Percentiles rank a stretch among this genome's conserved stretches.
phyloP scores from a whole-genome alignment of 2,329 filamentous ascomycete species.

The Teratosphaeria pseudoeucalypti region DNA sequence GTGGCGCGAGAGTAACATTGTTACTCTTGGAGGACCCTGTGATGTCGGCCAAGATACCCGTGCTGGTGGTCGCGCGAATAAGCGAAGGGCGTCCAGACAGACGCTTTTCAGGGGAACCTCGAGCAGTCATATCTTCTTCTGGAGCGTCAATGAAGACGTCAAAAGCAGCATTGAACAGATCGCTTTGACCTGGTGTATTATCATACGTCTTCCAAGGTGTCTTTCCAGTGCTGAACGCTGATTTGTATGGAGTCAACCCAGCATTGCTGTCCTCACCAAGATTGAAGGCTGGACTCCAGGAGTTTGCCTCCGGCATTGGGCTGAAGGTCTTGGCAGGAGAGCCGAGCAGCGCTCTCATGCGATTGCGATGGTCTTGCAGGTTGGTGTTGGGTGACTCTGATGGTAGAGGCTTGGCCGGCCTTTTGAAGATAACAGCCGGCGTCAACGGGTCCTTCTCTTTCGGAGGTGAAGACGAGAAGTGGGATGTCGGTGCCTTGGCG shows the following conservation, averaged over 20 bases:
- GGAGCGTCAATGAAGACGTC: slow-evolving; percentile 47
- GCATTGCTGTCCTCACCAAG: slow-evolving; percentile 52
- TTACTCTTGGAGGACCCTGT: slow-evolving; percentile 45
- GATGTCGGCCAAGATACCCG: slow-evolving; percentile 52
- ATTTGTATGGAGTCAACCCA: slow-evolving; percentile 34
- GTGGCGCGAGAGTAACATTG: slow-evolving; percentile 23
- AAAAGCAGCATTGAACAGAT: slow-evolving; percentile 31
- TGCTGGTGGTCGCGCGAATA: slow-evolving; percentile 52
- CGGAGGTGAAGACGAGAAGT: slow-evolving; percentile 29
- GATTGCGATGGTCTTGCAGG: slow-evolving; percentile 74
- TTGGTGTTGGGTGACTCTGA: slow-evolving; percentile 92
- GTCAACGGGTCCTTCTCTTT: slow-evolving; percentile 54
- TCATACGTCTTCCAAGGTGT: slow-evolving; percentile 25
- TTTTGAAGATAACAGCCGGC: slow-evolving; percentile 72
- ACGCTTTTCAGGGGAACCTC: slow-evolving; percentile 59
- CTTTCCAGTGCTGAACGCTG: slow-evolving; percentile 20
- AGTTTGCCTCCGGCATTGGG: slow-evolving; percentile 42
- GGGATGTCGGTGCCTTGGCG: slow-evolving; percentile 32
- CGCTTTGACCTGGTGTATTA: slow-evolving; percentile 18
- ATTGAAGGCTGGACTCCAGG: slow-evolving; percentile 59
- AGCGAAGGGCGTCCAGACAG: slow-evolving; percentile 49
- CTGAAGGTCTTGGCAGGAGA: slow-evolving; percentile 56
- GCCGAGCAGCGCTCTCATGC: slow-evolving; percentile 69
- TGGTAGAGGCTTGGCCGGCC: slow-evolving; percentile 51
- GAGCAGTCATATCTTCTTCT: slow-evolving; percentile 33